Base-by-base conservation (phyloP, 495 filamentous ascomycete genomes). In the Xylaria flabelliformis region DNA sequence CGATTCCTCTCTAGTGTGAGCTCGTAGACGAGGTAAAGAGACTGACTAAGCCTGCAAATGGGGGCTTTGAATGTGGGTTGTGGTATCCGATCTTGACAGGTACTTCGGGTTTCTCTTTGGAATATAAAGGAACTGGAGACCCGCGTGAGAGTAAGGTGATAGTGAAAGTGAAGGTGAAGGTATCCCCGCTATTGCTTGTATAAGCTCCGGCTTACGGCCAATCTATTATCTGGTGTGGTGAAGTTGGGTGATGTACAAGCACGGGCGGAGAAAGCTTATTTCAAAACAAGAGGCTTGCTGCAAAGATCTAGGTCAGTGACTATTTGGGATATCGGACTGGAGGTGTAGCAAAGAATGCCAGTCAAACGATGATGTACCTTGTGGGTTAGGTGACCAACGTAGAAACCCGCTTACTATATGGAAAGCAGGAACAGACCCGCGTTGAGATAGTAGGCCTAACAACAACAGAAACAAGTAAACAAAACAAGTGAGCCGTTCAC, bases 121-220 rank as follows among this genome's bases (percentile, higher is more conserved):
- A 58, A 34, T n/a, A 15, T 6, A 59, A 34, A 36, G 0, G 24
- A 42, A 10, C 1, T 39, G 39, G 29, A 39, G 6, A 32, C 17
- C 17, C 32, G 4, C 0, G 34, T n/a, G 58, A 63, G n/a, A 7
- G 24, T 44, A 21, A 24, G 29, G 19, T 0, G 19, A 1, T 3
- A 12, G 61, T 24, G 61, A 44, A 5, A 29, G 24, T 26, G 59
- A 41, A 44, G 61, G n/a, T 29, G n/a, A n/a, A n/a, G n/a, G n/a
- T 26, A 39, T 44, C 29, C 39, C 61, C 36, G 39, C 58, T 36
- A 61, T 39, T 36, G 17, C 26, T 59, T 3, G 58, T 61, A 39
- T 61, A 39, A 61, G 34, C 58, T 39, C n/a, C 34, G 58, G 58
- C 34, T 61, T 36, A 21, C 32, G 58, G 61, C 44, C 21, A 64